A percentile compares a stretch with the other conserved stretches of the same genome.
Conservation (phyloP, 140 eudicot genomes). For the Oenanthe javanica region DNA sequence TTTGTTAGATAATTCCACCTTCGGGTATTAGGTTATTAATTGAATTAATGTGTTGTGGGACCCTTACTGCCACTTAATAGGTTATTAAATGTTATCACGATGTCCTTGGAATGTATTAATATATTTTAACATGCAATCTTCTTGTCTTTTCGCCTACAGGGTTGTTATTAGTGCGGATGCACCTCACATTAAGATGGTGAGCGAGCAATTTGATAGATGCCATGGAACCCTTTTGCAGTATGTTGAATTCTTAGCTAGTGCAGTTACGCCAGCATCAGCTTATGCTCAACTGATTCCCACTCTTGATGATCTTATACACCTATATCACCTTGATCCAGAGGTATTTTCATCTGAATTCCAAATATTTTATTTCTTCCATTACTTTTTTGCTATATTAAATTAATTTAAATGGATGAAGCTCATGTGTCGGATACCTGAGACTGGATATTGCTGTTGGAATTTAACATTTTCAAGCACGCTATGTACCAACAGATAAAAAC, state of each 20-base stretch:
- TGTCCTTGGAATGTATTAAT: neutral
- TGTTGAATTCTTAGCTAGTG: constrained; percentile 88
- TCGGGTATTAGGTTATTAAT: neutral
- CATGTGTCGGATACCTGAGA: neutral
- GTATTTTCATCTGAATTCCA: constrained; percentile 23
- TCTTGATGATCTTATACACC: constrained; percentile 82
- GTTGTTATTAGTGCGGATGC: constrained; percentile 85
- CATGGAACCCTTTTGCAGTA: constrained; percentile 97
- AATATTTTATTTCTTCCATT: neutral
- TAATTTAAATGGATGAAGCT: neutral
- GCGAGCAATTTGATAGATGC: constrained; percentile 97
- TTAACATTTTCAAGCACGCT: neutral
- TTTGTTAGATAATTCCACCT: neutral
- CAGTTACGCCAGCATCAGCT: constrained; percentile 57
- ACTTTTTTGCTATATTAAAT: neutral
- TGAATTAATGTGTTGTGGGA: neutral
- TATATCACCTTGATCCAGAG: constrained; percentile 99
- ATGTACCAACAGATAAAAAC: neutral
- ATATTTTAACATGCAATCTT: neutral
- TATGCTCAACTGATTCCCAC: constrained; percentile 83
- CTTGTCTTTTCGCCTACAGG: constrained; percentile 32
- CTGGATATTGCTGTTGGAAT: neutral
- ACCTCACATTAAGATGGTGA: constrained; percentile 92
- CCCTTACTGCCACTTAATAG: neutral
- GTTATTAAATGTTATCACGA: neutral